Percentiles rank a stretch among this genome's conserved stretches.
Conservation (phyloP, 176 grass and related monocot genomes). For the Leersia perrieri region DNA sequence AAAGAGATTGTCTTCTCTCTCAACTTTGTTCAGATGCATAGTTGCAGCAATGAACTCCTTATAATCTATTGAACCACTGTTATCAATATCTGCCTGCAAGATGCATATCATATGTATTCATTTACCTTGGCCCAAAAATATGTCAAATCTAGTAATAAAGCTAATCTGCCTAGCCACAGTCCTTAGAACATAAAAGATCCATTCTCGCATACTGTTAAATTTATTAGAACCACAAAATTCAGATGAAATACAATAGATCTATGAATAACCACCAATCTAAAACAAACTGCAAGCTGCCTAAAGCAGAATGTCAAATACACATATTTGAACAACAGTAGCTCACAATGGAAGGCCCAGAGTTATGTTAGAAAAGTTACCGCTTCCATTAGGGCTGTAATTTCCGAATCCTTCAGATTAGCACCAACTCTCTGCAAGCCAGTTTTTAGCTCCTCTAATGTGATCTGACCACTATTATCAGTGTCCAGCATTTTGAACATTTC, state of each 20-base stretch:
- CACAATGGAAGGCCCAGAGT: conserved; percentile 11
- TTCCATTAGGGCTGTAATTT: conserved; percentile 85
- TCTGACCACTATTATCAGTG: conserved; percentile 91
- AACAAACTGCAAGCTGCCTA: conserved; percentile 3
- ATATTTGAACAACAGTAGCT: conserved; percentile 8
- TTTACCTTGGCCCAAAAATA: conserved; percentile 34
- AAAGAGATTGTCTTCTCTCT: conserved; percentile 89
- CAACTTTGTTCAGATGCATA: conserved; percentile 90
- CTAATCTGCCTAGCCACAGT: neutral
- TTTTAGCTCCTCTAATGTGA: conserved; percentile 91
- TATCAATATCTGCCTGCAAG: conserved; percentile 93
- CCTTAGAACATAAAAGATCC: neutral
- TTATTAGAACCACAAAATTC: conserved; percentile 10
- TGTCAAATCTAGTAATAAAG: neutral
- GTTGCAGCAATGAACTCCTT: conserved; percentile 93
- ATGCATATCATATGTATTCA: conserved; percentile 26
- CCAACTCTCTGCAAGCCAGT: conserved; percentile 72
- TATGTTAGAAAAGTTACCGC: conserved; percentile 64
- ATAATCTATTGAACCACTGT: conserved; percentile 90
- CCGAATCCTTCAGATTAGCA: conserved; percentile 84
- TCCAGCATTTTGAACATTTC: conserved; percentile 99
- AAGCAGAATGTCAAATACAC: conserved; percentile 7
- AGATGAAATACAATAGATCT: neutral
- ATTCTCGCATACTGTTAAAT: neutral
- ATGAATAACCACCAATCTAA: neutral